These are phyloP conservation scores for Atkinsonella texensis DNA, from an alignment of 2,329 filamentous ascomycete species.

Conservation along the genomic window DNA sequence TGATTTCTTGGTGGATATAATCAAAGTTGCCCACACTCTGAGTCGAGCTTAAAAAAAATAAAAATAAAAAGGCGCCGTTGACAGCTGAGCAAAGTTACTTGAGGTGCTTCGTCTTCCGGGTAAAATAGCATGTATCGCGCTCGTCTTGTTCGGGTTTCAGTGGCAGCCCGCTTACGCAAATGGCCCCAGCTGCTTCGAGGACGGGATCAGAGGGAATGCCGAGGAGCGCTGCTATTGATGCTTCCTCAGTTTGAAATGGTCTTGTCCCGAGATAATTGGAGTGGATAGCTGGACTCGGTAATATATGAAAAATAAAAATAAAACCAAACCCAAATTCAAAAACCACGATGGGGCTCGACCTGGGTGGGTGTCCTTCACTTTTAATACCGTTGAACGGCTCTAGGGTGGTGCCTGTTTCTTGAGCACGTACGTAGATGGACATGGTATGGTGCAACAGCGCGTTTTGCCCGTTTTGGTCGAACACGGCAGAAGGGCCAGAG, in stretches of 20 bases:
- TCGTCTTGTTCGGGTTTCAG: background rate
- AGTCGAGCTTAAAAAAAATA: background rate
- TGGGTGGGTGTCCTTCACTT: conserved; percentile 1
- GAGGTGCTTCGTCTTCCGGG: background rate
- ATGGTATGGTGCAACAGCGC: background rate
- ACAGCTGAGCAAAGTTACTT: background rate
- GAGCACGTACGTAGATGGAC: too few relatives aligned
- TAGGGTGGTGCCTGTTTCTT: background rate
- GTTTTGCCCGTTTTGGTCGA: background rate
- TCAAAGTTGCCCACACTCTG: background rate
- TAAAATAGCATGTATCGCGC: background rate
- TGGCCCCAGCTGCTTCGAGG: too few relatives aligned
- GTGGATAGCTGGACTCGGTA: too few relatives aligned
- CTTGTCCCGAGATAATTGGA: too few relatives aligned
- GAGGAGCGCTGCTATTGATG: background rate
- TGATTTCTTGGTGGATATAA: background rate
- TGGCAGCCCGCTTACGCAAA: background rate
- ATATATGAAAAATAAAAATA: too few relatives aligned
- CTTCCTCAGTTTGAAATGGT: background rate
- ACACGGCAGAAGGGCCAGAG: background rate
- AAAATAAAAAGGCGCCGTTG: background rate
- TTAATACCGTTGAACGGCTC: background rate
- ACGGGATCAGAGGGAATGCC: background rate
- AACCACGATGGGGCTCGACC: background rate
- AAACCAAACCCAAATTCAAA: too few relatives aligned